Evolutionary conservation across 345 rosid species (phyloP), one percentile per base, ranked within the genome.

Genomic region (Anacardium occidentale): DNA sequence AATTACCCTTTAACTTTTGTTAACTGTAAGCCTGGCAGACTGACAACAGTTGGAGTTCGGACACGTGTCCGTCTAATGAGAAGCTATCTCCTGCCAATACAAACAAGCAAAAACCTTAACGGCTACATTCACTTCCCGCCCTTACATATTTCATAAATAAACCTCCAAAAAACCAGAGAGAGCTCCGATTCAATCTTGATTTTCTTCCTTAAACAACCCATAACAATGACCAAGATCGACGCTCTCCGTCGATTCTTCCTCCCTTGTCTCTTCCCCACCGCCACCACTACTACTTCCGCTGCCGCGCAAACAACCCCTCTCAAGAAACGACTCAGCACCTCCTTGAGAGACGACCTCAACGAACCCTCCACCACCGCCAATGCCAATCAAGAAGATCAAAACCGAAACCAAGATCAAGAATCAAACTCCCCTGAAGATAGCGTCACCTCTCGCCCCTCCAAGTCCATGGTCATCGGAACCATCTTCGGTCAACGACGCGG

Each of bases 381-480:
- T 6, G 29, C 1, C 4, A 1, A 12, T 47, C 75, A 63, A 54
- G 68, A 62, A 37, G 17, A 52, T 66, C 68, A 82, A 37, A 59
- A 22, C 67, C 34, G 58, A 32, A 64, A 29, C 63, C 60, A 65
- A 32, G 75, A 67, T 50, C 63, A 72, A 48, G 84, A 78, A 68
- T 74, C 86, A 18, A 32, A 68, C 63, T 75, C 76, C 79, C 76
- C 88, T 4, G 76, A 62, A 65, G 59, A 69, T 37, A 64, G 77
- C 80, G 24, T 71, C 32, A 66, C 75, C 1, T 78, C 86, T 0
- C 88, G 94, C 47, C 93, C 85, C 5, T 91, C 96, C 34, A 90
- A 83, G 84, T 83, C 97, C 20, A 89, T 91, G 93, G 96, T 85
- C 40, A 87, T 86, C 58, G 97, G 97, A 4, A 94, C 97, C 21